Percentiles rank a stretch among this genome's conserved stretches.
phyloP scores from a whole-genome alignment of 2,329 filamentous ascomycete genomes.

The Phaeosphaeria sp. region DNA sequence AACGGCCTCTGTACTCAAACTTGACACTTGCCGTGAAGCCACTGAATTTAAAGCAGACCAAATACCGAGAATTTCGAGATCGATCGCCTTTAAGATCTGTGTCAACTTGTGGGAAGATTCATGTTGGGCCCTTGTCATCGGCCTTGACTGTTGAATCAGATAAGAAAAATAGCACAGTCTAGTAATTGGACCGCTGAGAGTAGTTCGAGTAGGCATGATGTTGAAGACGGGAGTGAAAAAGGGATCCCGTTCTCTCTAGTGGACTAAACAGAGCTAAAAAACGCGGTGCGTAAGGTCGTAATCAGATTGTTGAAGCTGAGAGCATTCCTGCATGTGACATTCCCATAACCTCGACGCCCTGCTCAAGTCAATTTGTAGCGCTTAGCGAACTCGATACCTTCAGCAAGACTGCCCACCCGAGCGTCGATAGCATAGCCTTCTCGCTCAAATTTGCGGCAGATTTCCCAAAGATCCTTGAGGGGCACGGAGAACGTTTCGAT shows the following conservation, averaged over 20 bases:
- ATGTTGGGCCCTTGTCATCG: neutral
- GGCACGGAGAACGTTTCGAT: slow-evolving; percentile 79
- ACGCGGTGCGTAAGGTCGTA: neutral
- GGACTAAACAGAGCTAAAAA: too few species aligned
- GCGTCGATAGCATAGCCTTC: slow-evolving; percentile 82
- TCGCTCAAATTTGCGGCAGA: slow-evolving; percentile 70
- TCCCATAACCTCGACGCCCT: neutral
- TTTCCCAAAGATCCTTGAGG: slow-evolving; percentile 67
- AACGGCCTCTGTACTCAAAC: neutral
- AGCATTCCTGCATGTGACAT: neutral
- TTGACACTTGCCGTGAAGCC: neutral
- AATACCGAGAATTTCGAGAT: neutral
- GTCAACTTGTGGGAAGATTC: neutral
- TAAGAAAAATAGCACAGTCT: too few species aligned
- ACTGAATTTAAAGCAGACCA: neutral
- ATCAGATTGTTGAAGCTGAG: neutral
- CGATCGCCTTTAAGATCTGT: neutral
- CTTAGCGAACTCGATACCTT: slow-evolving; percentile 77
- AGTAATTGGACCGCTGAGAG: too few species aligned
- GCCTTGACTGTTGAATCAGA: neutral
- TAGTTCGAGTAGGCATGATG: too few species aligned
- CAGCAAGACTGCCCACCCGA: slow-evolving; percentile 76
- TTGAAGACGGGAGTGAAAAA: too few species aligned
- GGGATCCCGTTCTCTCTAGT: too few species aligned
- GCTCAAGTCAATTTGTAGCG: slow-evolving; percentile 42